Conservation (phyloP, 768 basidiomycete genomes). For the Tylopilus plumbeoviolaceoides region DNA sequence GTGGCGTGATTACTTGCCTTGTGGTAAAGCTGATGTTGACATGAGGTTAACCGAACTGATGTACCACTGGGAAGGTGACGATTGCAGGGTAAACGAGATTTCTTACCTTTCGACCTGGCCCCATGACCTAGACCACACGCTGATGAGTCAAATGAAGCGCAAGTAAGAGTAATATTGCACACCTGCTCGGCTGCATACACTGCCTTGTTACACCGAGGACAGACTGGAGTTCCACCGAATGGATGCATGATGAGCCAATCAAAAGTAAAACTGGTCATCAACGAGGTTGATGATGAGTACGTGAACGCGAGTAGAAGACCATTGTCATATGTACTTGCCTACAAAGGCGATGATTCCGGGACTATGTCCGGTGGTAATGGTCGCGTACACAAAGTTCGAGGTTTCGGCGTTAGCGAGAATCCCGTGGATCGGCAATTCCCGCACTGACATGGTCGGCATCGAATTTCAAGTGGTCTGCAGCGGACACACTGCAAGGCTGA, state of each 20-base stretch:
- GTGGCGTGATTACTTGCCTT: slow-evolving; percentile 44
- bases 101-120: slow-evolving; percentile 82
- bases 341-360: no score
- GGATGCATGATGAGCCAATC: slow-evolving; percentile 50
- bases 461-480: no score
- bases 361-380: no score
- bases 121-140: slow-evolving; percentile 55
- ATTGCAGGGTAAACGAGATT: not conserved
- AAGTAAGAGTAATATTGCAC: slow-evolving; percentile 11
- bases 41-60: not conserved
- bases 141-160: slow-evolving; percentile 1
- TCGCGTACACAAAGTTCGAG: not conserved
- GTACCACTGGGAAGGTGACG: not conserved
- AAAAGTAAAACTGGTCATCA: slow-evolving; percentile 1
- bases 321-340: slow-evolving; percentile 10
- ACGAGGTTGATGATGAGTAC: slow-evolving; percentile 3
- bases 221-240: slow-evolving; percentile 66
- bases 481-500: no score
- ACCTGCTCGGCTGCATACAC: slow-evolving; percentile 92
- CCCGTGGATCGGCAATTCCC: slow-evolving; percentile 21
- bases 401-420: not conserved
- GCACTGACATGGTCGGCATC: not conserved
- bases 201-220: slow-evolving; percentile 68
- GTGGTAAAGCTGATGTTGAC: slow-evolving; percentile 60
- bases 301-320: not conserved